Percentiles rank a stretch among this genome's conserved stretches.
Evolutionary conservation across 352 stramenopile species (phyloP).

Genomic region (Phytophthora pisi): DNA sequence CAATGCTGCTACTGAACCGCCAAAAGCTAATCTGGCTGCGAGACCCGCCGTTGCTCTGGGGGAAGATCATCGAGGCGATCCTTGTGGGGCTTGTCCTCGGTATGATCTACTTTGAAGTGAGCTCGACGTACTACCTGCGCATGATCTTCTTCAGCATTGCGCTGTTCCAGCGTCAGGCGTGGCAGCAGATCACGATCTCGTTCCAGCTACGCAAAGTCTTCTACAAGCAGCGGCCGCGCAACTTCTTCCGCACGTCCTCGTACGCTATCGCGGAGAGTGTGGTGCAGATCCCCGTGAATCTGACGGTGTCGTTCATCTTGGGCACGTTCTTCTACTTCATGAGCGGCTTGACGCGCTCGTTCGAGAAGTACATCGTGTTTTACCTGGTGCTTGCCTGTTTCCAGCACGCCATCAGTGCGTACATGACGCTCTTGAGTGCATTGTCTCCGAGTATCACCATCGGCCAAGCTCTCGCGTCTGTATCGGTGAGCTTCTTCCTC

Average conservation of each 20-base stretch:
- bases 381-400: slow-evolving; percentile 79
- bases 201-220: slow-evolving; percentile 84
- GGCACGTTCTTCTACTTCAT: slow-evolving; percentile 91
- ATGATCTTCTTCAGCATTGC: slow-evolving; percentile 78
- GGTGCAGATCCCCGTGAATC: slow-evolving; percentile 65
- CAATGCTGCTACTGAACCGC: slow-evolving; percentile 56
- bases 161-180: slow-evolving; percentile 74
- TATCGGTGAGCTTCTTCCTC: slow-evolving; percentile 70
- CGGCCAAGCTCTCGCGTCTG: slow-evolving; percentile 46
- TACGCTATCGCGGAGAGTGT: slow-evolving; percentile 77
- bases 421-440: slow-evolving; percentile 67
- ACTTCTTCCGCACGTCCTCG: slow-evolving; percentile 89
- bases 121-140: slow-evolving; percentile 62
- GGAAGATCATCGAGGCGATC: slow-evolving; percentile 63
- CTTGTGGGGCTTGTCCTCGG: slow-evolving; percentile 84
- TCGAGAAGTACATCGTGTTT: slow-evolving; percentile 80
- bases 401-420: slow-evolving; percentile 68
- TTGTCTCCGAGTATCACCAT: slow-evolving; percentile 62
- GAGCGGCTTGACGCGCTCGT: slow-evolving; percentile 70
- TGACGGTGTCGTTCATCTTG: slow-evolving; percentile 64
- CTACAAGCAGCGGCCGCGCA: slow-evolving; percentile 89
- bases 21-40: slow-evolving; percentile 75
- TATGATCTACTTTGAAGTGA: slow-evolving; percentile 69
- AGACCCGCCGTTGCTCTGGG: slow-evolving; percentile 63
- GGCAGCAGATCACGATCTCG: slow-evolving; percentile 74